Evolutionary conservation across 768 basidiomycete species (phyloP), one percentile per base, ranked within the genome.

Genomic region (Trametes coccinea): DNA sequence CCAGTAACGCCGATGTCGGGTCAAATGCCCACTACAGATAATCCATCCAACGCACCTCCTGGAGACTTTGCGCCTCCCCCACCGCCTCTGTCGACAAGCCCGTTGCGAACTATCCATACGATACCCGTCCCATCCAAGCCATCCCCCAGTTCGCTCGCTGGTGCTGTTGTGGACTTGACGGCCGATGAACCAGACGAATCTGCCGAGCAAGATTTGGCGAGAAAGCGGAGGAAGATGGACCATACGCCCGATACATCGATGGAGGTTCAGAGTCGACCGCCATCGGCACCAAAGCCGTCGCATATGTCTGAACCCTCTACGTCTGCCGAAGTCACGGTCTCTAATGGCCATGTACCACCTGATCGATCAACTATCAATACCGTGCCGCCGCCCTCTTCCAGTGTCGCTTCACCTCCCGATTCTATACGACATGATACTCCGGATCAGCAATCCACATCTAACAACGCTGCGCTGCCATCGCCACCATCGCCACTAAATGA

Each of bases 111-210:
- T 3, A 33, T 58, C 9, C 53, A 63, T 31, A 29, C 17, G 17
- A 22, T 45, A 5, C 58, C 62, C 29, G 46, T 34, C 16, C 27
- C 54, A 4, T 53, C 51, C 0, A 46, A 22, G 2, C 4, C 54
- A 7, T 31, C 58, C 4, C 29, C 53, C 6, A 64, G 49, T 29
- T 60, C 62, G 53, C 57, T 63, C 16, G 46, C 51, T n/a, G 64
- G 61, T 16, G 61, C 53, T 7, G 49, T 60, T 29, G 55, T 66
- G 27, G 65, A 66, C 40, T 41, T 66, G 39, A 62, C 54, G 2
- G n/a, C 29, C 0, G 57, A 66, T 6, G 57, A 56, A 13, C 13
- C 37, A 1, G 29, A 31, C 1, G 39, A 56, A 13, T 14, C 37
- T 3, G 29, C 22, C 2, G 39, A 14, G 40, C 54, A 59, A 44